A percentile compares a stretch with the other conserved stretches of the same genome.
Conservation (phyloP, 1,284 basidiomycete genomes). For the Ceratobasidium sp. region DNA sequence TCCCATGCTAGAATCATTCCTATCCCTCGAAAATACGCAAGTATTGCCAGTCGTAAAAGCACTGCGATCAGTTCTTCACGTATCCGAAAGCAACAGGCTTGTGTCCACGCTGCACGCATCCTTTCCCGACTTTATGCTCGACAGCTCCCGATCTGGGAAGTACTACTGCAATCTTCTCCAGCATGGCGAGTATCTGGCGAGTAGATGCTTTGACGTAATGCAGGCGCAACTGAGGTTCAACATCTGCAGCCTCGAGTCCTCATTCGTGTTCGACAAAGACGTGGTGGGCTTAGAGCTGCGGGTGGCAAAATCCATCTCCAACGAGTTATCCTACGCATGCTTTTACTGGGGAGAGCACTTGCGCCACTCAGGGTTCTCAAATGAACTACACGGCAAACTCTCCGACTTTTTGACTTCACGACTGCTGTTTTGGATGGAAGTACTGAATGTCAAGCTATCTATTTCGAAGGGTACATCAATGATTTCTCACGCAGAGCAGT, state of each 20-base stretch:
- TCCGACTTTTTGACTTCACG: not conserved
- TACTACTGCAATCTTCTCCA: not conserved
- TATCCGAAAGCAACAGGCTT: not conserved
- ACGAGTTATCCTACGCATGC: not conserved
- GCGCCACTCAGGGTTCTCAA: not conserved
- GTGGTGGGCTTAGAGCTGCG: not conserved
- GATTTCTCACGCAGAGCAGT: not conserved
- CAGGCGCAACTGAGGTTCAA: not conserved
- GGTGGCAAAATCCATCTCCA: not conserved
- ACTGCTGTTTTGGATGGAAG: conserved; percentile 10
- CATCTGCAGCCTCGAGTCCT: conserved; percentile 7
- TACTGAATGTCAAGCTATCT: not conserved
- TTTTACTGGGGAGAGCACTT: not conserved
- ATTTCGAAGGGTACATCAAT: not conserved
- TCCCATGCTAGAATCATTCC: not conserved
- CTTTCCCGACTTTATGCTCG: not conserved
- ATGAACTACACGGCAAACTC: not conserved
- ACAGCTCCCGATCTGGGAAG: not conserved
- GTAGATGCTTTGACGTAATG: not conserved
- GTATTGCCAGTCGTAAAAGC: not conserved
- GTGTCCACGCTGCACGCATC: not conserved
- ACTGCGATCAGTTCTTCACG: not conserved
- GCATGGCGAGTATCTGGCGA: not conserved
- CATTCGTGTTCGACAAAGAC: not conserved
- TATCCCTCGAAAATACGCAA: not conserved